Evolutionary conservation across 768 basidiomycete species (phyloP).

Genomic region (Russula olivacea): DNA sequence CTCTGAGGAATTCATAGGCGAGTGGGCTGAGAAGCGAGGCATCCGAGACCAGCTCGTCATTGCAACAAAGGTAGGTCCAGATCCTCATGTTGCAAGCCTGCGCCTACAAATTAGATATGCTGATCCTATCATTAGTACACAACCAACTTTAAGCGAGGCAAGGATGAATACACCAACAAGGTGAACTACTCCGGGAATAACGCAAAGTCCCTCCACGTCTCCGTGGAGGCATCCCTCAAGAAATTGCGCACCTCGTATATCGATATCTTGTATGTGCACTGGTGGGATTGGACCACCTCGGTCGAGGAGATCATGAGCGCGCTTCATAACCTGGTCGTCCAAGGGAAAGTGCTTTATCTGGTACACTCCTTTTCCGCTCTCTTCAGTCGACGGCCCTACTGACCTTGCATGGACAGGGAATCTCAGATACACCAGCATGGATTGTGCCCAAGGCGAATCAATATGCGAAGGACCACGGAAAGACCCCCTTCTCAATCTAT

Average conservation of each 20-base stretch:
- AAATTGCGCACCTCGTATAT: constrained; percentile 55
- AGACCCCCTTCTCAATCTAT: constrained; percentile 41
- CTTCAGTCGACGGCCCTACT: background rate
- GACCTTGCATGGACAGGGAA: constrained; percentile 1
- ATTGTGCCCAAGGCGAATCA: constrained; percentile 35
- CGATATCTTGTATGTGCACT: constrained; percentile 53
- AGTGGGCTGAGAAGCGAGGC: constrained; percentile 36
- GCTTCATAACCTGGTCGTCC: constrained; percentile 38
- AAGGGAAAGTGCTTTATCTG: constrained; percentile 41
- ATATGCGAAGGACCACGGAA: constrained; percentile 36
- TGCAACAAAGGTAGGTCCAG: constrained; percentile 25
- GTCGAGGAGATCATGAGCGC: constrained; percentile 23
- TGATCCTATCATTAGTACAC: constrained; percentile 27
- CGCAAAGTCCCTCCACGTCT: constrained; percentile 33
- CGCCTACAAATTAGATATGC: background rate
- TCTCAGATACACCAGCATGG: constrained; percentile 36
- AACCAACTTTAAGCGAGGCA: constrained; percentile 25
- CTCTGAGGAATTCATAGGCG: constrained; percentile 37
- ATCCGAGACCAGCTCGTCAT: constrained; percentile 38
- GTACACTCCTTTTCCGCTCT: constrained; percentile 19
- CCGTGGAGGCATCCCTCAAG: constrained; percentile 36
- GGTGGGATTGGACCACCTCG: constrained; percentile 44
- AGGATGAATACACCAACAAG: constrained; percentile 28
- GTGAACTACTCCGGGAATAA: constrained; percentile 42
- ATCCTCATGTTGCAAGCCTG: background rate